Evolutionary conservation across 768 basidiomycete genomes (phyloP).

Genomic region (Lactarius akahatsu): DNA sequence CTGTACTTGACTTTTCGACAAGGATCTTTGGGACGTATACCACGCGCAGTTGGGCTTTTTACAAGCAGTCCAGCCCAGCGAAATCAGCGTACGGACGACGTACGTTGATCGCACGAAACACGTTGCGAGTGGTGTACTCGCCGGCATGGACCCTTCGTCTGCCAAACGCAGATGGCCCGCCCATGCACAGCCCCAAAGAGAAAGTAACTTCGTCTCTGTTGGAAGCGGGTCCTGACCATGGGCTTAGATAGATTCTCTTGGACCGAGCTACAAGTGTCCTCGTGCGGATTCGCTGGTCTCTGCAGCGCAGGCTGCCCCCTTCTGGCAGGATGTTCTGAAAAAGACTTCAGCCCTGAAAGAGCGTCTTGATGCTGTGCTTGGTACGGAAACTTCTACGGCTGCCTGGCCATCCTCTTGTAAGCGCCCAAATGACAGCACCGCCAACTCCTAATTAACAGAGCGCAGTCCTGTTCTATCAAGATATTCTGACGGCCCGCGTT

Average conservation of each 20-base stretch:
- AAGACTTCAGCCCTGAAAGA: conserved; percentile 38
- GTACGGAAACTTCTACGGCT: conserved; percentile 37
- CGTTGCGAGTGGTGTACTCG: conserved; percentile 45
- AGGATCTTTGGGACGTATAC: conserved; percentile 51
- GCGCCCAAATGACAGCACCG: conserved; percentile 18
- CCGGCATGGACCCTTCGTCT: conserved; percentile 44
- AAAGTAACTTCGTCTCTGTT: conserved; percentile 29
- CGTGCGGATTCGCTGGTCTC: conserved; percentile 34
- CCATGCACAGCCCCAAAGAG: conserved; percentile 42
- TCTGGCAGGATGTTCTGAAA: conserved; percentile 47
- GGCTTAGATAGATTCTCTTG: conserved; percentile 46
- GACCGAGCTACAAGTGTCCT: conserved; percentile 45
- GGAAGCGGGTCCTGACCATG: background rate
- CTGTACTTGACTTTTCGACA: background rate
- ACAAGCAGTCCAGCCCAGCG: conserved; percentile 31
- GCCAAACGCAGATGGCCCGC: conserved; percentile 38
- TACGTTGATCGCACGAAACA: conserved; percentile 46
- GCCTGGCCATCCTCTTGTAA: conserved; percentile 41
- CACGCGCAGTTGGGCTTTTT: conserved; percentile 40
- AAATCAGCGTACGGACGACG: conserved; percentile 38
- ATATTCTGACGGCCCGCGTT: conserved; percentile 47
- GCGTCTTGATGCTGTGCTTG: conserved; percentile 40
- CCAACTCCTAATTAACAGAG: background rate
- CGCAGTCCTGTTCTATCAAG: conserved; percentile 44
- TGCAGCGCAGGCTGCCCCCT: conserved; percentile 43